Evolutionary conservation across 352 stramenopile genomes (phyloP), one percentile per base, ranked within the genome.

Genomic region (Globisporangium splendens): DNA sequence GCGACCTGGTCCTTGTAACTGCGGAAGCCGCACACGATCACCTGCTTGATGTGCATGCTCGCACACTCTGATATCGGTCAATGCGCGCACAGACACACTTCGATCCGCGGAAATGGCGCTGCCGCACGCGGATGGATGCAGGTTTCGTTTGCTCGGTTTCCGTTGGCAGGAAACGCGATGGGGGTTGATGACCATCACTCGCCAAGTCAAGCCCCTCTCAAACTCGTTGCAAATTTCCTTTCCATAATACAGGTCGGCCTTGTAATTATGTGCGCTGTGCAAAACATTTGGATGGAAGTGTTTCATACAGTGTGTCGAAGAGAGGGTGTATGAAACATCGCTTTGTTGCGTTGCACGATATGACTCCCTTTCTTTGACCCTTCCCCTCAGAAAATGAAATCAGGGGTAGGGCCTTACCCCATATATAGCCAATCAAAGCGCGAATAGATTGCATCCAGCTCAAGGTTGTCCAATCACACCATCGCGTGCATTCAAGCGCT

Each of bases 31-130:
- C 83, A 89, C 51, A 99, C 93, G 8, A 97, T 71, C 49, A 98
- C 89, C 69, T 97, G 90, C 79, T 98, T 98, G 65, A 99, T 97
- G 73, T 98, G 95, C 96, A 99, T 99, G 10, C 38, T n/a, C 11
- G 10, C 14, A 1, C 8, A 12, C 38, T 43, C 5, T 2, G 24
- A 31, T 31, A 31, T 43, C 38, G 10, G 38, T 17, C 38, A 43
- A 43, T 31, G 24, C 24, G 24, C 24, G 5, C 24, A 31, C 24
- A 5, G 2, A 31, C 24, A 5, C 24, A 31, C 24, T 31, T 31
- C 24, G 5, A 31, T 5, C 5, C 24, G 24, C 24, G 24, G 2
- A 6, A 31, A 31, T 5, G 24, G 42, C 31, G 4, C 7, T 33
- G 15, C 8, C 61, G 61, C 35, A 17, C 47, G 43, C 14, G 38